Conservation (phyloP, 2,329 filamentous ascomycete genomes). For the Fusarium heterosporum region DNA sequence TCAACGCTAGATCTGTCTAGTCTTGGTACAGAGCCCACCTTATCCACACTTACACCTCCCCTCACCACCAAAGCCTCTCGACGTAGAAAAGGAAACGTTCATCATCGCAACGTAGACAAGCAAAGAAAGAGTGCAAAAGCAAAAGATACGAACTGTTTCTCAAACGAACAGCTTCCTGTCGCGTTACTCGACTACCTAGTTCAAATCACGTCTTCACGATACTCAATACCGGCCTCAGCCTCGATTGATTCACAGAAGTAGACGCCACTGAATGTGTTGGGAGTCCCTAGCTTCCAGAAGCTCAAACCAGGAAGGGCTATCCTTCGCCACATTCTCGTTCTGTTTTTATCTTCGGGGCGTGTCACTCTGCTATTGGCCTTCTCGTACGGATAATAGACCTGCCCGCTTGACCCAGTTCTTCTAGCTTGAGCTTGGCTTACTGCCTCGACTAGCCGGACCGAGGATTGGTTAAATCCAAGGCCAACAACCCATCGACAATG, state of each 20-base stretch:
- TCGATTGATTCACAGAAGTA: neutral
- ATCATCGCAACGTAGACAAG: neutral
- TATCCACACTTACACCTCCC: slow-evolving; percentile 8
- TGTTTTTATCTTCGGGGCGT: neutral
- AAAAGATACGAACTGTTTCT: too few relatives aligned
- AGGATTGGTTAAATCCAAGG: neutral
- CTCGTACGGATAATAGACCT: neutral
- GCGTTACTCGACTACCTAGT: neutral
- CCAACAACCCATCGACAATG: neutral
- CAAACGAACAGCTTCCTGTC: neutral
- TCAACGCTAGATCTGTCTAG: neutral
- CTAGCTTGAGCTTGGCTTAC: neutral
- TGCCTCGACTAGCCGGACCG: neutral
- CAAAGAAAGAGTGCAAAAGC: neutral
- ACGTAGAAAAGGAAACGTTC: neutral
- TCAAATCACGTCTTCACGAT: neutral
- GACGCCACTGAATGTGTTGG: neutral
- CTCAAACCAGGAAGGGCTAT: neutral
- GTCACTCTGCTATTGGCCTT: neutral
- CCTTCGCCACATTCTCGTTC: slow-evolving; percentile 5
- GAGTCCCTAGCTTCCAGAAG: neutral
- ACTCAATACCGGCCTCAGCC: neutral
- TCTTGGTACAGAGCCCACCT: slow-evolving; percentile 3
- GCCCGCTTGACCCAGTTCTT: neutral
- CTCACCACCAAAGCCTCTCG: slow-evolving; percentile 5